Evolutionary conservation across 2,329 filamentous ascomycete genomes (phyloP), one percentile per base, ranked within the genome.

Genomic region (Ophiocordyceps unilateralis): DNA sequence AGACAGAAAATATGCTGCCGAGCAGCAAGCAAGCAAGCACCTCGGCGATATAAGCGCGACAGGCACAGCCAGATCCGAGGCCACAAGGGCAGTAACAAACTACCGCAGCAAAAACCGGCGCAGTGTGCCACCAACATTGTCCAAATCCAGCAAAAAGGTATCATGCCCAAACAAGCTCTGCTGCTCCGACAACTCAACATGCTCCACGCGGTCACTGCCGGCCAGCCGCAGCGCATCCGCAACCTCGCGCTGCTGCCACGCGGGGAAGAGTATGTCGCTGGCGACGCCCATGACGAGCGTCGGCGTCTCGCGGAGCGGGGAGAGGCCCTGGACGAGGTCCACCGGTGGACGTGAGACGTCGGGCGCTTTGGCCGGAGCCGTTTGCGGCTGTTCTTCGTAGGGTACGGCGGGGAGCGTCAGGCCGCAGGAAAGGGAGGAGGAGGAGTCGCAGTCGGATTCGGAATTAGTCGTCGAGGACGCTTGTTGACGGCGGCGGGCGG

Each of bases 221-320:
- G 74, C 74, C 28, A 74, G 71, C 46, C 78, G 75, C 49, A 98
- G 66, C 3, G 89, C 82, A 55, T 89, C 80, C 4, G 88, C 89
- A 47, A 98, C 80, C 61, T 98, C 91, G 43, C 84, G 76, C 66
- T 98, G 91, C 65, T 98, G 91, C 89, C 91, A 98, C 0, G 91
- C 87, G 0, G 91, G 91, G 63, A 98, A 98, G 30, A 98, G 66
- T 41, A 95, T 96, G 57, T 98, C 91, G 53, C 86, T 95, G 0
- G 86, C 85, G 4, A 96, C 91, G 28, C 91, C 91, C 67, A 98
- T 80, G 11, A 98, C 84, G 20, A 98, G 69, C 1, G 85, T 81
- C 0, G 86, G 84, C 41, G 81, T 89, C 47, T 88, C 72, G 43
- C 79, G 76, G 43, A 96, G 61, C 0, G 76, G 64, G 4, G 74